phyloP scores from a whole-genome alignment of 306 rosid species.

The Cucumis hystrix region DNA sequence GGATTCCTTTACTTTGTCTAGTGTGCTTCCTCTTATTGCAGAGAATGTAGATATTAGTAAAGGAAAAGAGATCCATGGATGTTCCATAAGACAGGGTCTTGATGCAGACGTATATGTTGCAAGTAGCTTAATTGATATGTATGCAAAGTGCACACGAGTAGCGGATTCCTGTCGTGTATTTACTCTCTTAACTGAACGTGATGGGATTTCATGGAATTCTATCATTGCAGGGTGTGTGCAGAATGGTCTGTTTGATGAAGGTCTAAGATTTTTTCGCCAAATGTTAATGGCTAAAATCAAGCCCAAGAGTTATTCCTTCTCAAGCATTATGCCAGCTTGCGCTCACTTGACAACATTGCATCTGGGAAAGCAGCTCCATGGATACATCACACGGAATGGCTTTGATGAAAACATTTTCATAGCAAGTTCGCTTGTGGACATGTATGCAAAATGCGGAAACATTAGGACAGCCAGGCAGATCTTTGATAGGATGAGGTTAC shows the following conservation, averaged over 20 bases:
- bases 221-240: constrained; percentile 83
- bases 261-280: constrained; percentile 38
- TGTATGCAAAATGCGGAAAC: constrained; percentile 87
- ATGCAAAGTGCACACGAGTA: constrained; percentile 54
- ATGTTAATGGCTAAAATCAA: constrained; percentile 49
- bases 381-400: constrained; percentile 36
- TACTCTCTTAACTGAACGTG: constrained; percentile 24
- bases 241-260: constrained; percentile 56
- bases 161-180: constrained; percentile 39
- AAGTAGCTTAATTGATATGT: constrained; percentile 83
- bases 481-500: constrained; percentile 35
- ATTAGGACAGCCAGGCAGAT: constrained; percentile 44
- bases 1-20: constrained; percentile 68
- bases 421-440: constrained; percentile 65
- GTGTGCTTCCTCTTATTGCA: constrained; percentile 66
- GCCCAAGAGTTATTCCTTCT: constrained; percentile 49
- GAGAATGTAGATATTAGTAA: constrained; percentile 39
- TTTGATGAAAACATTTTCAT: constrained; percentile 51
- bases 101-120: constrained; percentile 56
- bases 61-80: constrained; percentile 83
- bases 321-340: constrained; percentile 82
- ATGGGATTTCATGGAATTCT: constrained; percentile 73
- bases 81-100: constrained; percentile 50
- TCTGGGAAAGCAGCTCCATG: constrained; percentile 86
- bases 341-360: constrained; percentile 65